Evolutionary conservation across 2,329 filamentous ascomycete genomes (phyloP), one percentile per base, ranked within the genome.

Genomic region (Penicillium brasilianum): DNA sequence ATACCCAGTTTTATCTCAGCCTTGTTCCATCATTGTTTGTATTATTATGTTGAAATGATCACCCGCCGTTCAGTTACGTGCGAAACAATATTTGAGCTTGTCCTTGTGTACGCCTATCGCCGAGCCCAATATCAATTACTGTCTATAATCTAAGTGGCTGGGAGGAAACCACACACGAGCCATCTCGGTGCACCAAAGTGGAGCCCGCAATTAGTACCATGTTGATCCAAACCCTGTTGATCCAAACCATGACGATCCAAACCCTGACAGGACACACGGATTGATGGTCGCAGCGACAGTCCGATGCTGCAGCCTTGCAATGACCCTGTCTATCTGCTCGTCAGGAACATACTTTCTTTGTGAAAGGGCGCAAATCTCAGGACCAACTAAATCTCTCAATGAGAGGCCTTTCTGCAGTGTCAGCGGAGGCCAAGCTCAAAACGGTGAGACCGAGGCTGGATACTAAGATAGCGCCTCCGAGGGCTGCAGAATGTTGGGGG

Each of bases 1-100:
- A 57, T 57, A 57, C 55, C 55, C 55, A 37, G n/a, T 54, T 53
- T 54, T 20, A 25, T 16, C 44, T 41, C 34, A 28, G 13, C 39
- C 6, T 28, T 53, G 50, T 53, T 41, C 50, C n/a, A 41, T 39
- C 50, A 43, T 36, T 43, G 14, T 37, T 18, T 54, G 52, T 54
- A 54, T 43, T 9, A 30, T 54, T 18, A 30, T 20, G 14, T 39
- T 18, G 36, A 54, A 30, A 28, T 20, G 9, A 30, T n/a, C 34
- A 44, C 36, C 39, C 36, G 52, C 37, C 37, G 37, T 34, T 34
- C 25, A 43, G 9, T 9, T 43, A 16, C 25, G 36, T 54, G 39
- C 34, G 30, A 20, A 50, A 34, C 28, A 22, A 34, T 34, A 32
- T 32, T 20, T 34, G n/a, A 50, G 10, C 30, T 10, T 20, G 10